phyloP scores from a whole-genome alignment of 2,329 filamentous ascomycete genomes.

The Boeremia exigua region DNA sequence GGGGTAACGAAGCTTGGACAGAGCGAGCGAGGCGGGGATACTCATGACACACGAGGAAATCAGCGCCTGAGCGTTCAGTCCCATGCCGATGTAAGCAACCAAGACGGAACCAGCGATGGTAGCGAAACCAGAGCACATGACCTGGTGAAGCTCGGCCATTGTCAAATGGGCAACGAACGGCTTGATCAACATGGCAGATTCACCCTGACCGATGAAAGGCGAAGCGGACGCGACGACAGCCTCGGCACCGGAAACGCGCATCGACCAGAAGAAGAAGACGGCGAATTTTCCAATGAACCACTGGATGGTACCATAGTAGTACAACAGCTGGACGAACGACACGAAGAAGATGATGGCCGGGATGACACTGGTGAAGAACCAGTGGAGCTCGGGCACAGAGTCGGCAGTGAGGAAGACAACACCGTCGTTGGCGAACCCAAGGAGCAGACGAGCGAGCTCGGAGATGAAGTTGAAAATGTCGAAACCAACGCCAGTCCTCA shows the following conservation, averaged over 20 bases:
- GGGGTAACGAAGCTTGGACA: conserved; percentile 88
- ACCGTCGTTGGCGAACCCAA: conserved; percentile 78
- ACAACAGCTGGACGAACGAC: conserved; percentile 84
- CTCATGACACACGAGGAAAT: conserved; percentile 96
- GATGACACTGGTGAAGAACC: conserved; percentile 81
- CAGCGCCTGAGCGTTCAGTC: conserved; percentile 82
- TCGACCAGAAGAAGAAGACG: conserved; percentile 87
- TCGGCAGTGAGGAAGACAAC: conserved; percentile 71
- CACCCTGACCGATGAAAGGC: conserved; percentile 92
- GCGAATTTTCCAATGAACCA: conserved; percentile 92
- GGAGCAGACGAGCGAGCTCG: conserved; percentile 71
- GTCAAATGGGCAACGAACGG: conserved; percentile 88
- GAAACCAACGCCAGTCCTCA: conserved; percentile 78
- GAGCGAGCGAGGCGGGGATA: conserved; percentile 86
- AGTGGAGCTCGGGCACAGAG: conserved; percentile 54
- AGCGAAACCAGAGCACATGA: conserved; percentile 91
- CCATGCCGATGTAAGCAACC: conserved; percentile 83
- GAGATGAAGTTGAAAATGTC: conserved; percentile 94
- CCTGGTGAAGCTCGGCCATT: conserved; percentile 84
- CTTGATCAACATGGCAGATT: conserved; percentile 89
- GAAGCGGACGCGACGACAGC: conserved; percentile 93
- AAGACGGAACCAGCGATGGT: conserved; percentile 90
- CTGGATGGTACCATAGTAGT: conserved; percentile 80
- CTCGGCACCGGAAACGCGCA: conserved; percentile 87
- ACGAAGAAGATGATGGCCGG: conserved; percentile 97